These are phyloP conservation scores for Mycena indigotica DNA, from an alignment of 768 basidiomycete species.

Conservation along the genomic window DNA sequence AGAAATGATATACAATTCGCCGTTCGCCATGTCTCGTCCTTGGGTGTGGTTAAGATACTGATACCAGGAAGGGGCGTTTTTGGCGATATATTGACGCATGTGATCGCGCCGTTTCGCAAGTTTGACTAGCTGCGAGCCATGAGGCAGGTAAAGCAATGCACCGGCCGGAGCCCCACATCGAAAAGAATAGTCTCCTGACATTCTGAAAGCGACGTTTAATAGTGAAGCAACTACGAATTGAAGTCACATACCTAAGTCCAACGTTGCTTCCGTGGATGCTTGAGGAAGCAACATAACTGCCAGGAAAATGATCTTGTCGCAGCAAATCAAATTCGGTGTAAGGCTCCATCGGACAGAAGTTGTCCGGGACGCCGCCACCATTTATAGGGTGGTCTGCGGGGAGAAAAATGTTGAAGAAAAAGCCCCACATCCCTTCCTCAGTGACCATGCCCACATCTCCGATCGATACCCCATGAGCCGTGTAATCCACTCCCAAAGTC, in stretches of 20 bases:
- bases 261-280: background rate
- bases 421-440: conserved; percentile 32
- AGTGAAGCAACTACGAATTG: too few species aligned
- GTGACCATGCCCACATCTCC: conserved; percentile 37
- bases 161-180: conserved; percentile 6
- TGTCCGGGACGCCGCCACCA: conserved; percentile 28
- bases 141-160: conserved; percentile 21
- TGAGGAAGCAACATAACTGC: background rate
- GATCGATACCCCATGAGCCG: conserved; percentile 28
- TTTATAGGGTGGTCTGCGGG: conserved; percentile 29
- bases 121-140: conserved; percentile 18
- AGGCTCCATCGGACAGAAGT: conserved; percentile 18
- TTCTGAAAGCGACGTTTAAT: too few species aligned
- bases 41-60: conserved; percentile 14
- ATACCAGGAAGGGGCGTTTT: conserved; percentile 24
- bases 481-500: conserved; percentile 22
- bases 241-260: background rate
- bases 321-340: background rate
- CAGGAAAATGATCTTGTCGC: background rate
- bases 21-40: conserved; percentile 14
- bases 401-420: conserved; percentile 37
- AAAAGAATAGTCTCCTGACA: background rate
- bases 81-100: conserved; percentile 12
- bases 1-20: conserved; percentile 25
- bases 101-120: background rate